These are phyloP conservation scores for Sugiyamaella japonica DNA, from an alignment of 1,139 yeast genomes.

Conservation along the genomic window DNA sequence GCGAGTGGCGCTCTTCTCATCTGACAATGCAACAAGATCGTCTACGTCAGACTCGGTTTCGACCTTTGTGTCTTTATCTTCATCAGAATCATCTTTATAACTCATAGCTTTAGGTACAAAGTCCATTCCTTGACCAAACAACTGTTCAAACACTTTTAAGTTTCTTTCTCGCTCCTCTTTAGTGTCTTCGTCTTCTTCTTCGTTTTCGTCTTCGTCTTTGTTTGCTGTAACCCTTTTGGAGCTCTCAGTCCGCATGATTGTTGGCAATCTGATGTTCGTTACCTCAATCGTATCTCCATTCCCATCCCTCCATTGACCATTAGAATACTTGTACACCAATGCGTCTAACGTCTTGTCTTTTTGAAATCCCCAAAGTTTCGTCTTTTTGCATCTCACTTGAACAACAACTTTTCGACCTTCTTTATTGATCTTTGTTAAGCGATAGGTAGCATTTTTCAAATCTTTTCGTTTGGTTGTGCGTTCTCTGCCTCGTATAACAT, in stretches of 20 bases:
- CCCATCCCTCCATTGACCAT: slow-evolving; percentile 82
- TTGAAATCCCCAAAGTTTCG: slow-evolving; percentile 88
- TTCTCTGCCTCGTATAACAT: slow-evolving; percentile 57
- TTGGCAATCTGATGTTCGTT: slow-evolving; percentile 29
- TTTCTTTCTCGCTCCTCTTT: slow-evolving; percentile 31
- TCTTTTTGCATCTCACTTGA: slow-evolving; percentile 57
- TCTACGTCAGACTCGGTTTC: slow-evolving; percentile 7
- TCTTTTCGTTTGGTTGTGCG: slow-evolving; percentile 56
- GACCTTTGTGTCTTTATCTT: slow-evolving; percentile 30
- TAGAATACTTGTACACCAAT: slow-evolving; percentile 58
- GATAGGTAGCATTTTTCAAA: slow-evolving; percentile 58
- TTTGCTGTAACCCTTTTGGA: slow-evolving; percentile 28
- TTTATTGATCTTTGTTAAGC: slow-evolving; percentile 60
- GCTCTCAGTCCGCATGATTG: slow-evolving; percentile 24
- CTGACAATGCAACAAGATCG: background rate
- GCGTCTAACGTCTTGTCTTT: slow-evolving; percentile 62
- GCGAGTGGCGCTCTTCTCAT: background rate
- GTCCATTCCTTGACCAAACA: slow-evolving; percentile 46
- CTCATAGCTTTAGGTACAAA: slow-evolving; percentile 46
- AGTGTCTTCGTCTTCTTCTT: slow-evolving; percentile 28
- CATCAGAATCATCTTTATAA: slow-evolving; percentile 32
- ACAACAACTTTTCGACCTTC: slow-evolving; percentile 48
- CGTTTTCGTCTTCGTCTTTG: slow-evolving; percentile 25
- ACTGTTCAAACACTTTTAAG: slow-evolving; percentile 28
- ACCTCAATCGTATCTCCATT: slow-evolving; percentile 72